phyloP scores from a whole-genome alignment of 2,329 filamentous ascomycete species.

The Exophiala oligosperma region DNA sequence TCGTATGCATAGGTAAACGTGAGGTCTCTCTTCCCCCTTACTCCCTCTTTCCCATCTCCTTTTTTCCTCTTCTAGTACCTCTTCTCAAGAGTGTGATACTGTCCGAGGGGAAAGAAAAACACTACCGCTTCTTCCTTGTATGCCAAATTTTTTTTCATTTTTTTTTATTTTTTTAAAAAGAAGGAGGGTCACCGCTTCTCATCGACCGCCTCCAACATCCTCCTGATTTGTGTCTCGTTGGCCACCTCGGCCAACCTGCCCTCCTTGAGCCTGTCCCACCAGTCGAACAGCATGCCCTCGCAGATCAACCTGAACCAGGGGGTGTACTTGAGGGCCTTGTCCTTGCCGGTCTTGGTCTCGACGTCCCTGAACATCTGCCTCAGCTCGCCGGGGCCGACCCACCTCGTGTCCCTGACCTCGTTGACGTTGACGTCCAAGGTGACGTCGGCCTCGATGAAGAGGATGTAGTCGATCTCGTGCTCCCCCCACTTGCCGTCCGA shows the following conservation, averaged over 20 bases:
- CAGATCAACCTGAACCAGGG: slow-evolving; percentile 99
- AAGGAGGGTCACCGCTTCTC: background rate
- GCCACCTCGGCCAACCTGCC: slow-evolving; percentile 76
- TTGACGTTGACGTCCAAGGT: slow-evolving; percentile 82
- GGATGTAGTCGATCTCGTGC: slow-evolving; percentile 98
- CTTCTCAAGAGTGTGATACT: too few relatives aligned
- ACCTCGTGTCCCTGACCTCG: slow-evolving; percentile 82
- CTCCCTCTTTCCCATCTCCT: background rate
- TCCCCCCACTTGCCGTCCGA: slow-evolving; percentile 98
- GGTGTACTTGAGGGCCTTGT: slow-evolving; percentile 81
- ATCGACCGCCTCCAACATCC: slow-evolving; percentile 59
- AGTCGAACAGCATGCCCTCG: slow-evolving; percentile 94
- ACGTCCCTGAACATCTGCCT: slow-evolving; percentile 83
- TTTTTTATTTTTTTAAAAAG: too few relatives aligned
- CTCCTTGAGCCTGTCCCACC: slow-evolving; percentile 84
- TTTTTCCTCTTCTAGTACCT: background rate
- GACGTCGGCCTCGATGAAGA: slow-evolving; percentile 95
- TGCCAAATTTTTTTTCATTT: too few relatives aligned
- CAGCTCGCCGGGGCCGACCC: slow-evolving; percentile 78
- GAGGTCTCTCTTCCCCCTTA: too few relatives aligned
- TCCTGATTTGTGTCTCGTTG: slow-evolving; percentile 81
- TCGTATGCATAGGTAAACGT: background rate
- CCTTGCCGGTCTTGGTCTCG: slow-evolving; percentile 66
- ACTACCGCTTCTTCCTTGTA: too few relatives aligned
- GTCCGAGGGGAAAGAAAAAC: too few relatives aligned